Base-by-base conservation (phyloP, 2,329 filamentous ascomycete species). In the Diaporthe caulivora region DNA sequence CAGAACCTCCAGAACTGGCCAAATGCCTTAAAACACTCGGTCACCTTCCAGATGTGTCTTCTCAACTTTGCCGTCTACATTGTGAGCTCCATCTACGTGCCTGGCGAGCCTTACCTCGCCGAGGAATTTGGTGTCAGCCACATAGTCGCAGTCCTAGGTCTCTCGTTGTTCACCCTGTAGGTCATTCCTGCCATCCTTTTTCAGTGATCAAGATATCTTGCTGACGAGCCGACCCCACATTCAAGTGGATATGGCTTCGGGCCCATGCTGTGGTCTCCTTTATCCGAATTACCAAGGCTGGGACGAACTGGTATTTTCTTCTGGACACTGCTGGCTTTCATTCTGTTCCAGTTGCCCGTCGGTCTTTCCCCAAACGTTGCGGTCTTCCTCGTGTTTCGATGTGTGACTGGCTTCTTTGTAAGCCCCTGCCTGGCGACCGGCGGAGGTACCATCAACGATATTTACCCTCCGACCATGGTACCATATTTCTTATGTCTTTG, bases 1-100 rank as follows among this genome's bases (percentile, higher is more conserved):
- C 40, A 83, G 10, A 89, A 89, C 76, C 87, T 87, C 1, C 83
- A 86, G 57, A 88, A 88, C 75, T 88, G 86, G 87, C 81, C 81
- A 2, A 77, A 78, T 70, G 74, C 91, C 42, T 91, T 87, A 80
- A 87, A 86, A 1, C 90, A 90, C 0, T 77, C 92, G 40, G 31
- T 64, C 2, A 6, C 58, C 1, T n/a, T 64, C 17, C 58, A 64
- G 26, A 64, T 64, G 58, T 64, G 58, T 34, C 11, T 64, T 15
- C 65, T 69, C 17, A 55, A 69, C 17, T 69, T 69, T 34, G 65
- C 42, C n/a, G 65, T 69, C 3, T 69, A 72, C 37, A 64, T 72
- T 31, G 70, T 58, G 17, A 65, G 55, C 18, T 65, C 70, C 15
- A 51, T 72, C 37, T 72, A 65, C 29, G 70, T 65, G 1, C 70